Evolutionary conservation across 2,329 filamentous ascomycete species (phyloP).

Genomic region (Sarocladiaceae sp.): DNA sequence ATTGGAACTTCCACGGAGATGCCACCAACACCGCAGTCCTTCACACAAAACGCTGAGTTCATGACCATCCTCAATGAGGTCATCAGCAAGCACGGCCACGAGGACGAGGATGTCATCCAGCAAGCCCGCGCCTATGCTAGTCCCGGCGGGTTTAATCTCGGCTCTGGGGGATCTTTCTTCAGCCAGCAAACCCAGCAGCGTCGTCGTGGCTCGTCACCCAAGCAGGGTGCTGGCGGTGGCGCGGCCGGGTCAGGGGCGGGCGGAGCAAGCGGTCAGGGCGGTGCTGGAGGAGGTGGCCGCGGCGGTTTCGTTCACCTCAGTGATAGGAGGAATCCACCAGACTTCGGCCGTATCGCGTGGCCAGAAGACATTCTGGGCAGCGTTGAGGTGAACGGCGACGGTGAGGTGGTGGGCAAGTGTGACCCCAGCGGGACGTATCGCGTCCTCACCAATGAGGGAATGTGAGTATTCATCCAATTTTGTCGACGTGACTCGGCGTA

Average conservation of each 20-base stretch:
- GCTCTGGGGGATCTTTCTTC: constrained; percentile 46
- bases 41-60: constrained; percentile 54
- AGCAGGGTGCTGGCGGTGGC: constrained; percentile 32
- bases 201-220: constrained; percentile 24
- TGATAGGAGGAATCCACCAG: constrained; percentile 56
- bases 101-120: constrained; percentile 48
- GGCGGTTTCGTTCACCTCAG: constrained; percentile 61
- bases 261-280: constrained; percentile 55
- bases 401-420: constrained; percentile 51
- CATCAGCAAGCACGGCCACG: constrained; percentile 45
- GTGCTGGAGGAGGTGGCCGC: constrained; percentile 51
- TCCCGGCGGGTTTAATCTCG: constrained; percentile 49
- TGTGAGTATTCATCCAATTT: constrained; percentile 41
- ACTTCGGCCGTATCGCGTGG: constrained; percentile 62
- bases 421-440: constrained; percentile 58
- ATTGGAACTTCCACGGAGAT: constrained; percentile 53
- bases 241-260: constrained; percentile 41
- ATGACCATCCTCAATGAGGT: constrained; percentile 53
- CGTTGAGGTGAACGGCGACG: constrained; percentile 54
- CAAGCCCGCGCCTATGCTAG: constrained; percentile 57
- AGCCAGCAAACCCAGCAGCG: constrained; percentile 35
- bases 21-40: constrained; percentile 56
- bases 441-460: constrained; percentile 58
- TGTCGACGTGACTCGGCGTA: no score
- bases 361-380: constrained; percentile 66